Base-by-base conservation (phyloP, 768 basidiomycete genomes). In the Rhodocollybia butyracea region DNA sequence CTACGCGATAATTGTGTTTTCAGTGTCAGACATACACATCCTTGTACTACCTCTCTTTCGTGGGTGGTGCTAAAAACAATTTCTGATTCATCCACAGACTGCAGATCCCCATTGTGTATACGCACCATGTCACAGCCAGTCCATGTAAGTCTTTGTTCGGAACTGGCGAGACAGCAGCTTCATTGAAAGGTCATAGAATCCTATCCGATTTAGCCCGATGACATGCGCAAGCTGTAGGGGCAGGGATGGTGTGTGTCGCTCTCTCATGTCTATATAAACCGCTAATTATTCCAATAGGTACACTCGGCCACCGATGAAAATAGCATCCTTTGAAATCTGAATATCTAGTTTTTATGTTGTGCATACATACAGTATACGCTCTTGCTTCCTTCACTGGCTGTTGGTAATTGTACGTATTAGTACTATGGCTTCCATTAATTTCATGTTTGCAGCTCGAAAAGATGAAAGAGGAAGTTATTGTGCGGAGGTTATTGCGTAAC, bases 81-180 rank as follows among this genome's bases (percentile, higher is more conserved):
- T 46, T 27, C 11, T 24, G n/a, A 54, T 32, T 42, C 56, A 26
- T 41, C 15, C 27, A 38, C 59, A 83, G 82, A 73, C 55, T 89
- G 87, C 67, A 79, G 71, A 64, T 82, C 82, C 27, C 64, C 74
- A 21, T 68, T 65, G 38, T 89, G 88, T 64, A 71, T 74, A 50
- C 80, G 85, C 45, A 65, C 86, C 66, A 91, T 91, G 89, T 73
- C 77, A 26, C 69, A 78, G 43, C 88, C 88, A 27, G 80, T 82
- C 43, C 80, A n/a, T n/a, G n/a, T n/a, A n/a, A n/a, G n/a, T n/a
- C n/a, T n/a, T n/a, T n/a, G n/a, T n/a, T n/a, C n/a, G n/a, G n/a
- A n/a, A n/a, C n/a, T n/a, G n/a, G n/a, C n/a, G n/a, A n/a, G n/a
- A n/a, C n/a, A n/a, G n/a, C n/a, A n/a, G n/a, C n/a, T n/a, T n/a